Evolutionary conservation across 495 filamentous ascomycete genomes (phyloP).

Genomic region (Xylaria cubensis): DNA sequence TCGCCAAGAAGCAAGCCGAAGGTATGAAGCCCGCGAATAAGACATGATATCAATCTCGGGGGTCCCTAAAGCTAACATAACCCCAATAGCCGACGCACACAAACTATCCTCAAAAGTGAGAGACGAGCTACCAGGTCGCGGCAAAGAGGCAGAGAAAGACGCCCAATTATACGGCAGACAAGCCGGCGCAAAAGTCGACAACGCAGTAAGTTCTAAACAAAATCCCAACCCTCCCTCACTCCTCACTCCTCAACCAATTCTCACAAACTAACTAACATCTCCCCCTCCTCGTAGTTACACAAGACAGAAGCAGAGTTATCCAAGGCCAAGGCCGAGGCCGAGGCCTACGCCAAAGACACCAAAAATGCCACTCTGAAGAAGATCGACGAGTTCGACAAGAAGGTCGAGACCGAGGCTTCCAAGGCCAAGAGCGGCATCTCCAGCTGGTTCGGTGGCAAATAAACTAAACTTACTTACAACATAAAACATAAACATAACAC

Average conservation of each 20-base stretch:
- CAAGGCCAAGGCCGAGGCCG: constrained; percentile 61
- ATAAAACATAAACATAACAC: neutral
- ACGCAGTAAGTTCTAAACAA: constrained; percentile 43
- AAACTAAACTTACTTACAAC: constrained; percentile 38
- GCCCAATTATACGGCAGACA: constrained; percentile 49
- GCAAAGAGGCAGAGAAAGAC: constrained; percentile 48
- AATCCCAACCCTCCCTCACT: neutral
- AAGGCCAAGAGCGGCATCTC: constrained; percentile 81
- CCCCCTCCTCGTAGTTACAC: constrained; percentile 57
- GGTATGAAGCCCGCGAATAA: constrained; percentile 51
- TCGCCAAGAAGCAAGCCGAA: constrained; percentile 82
- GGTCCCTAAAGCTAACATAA: constrained; percentile 36
- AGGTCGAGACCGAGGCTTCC: constrained; percentile 74
- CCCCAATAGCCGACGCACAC: constrained; percentile 63
- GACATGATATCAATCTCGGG: too few relatives aligned
- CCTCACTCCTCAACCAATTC: neutral
- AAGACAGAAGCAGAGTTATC: constrained; percentile 65
- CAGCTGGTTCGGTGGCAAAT: constrained; percentile 79
- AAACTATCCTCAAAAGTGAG: constrained; percentile 70
- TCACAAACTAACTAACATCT: constrained; percentile 20
- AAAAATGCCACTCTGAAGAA: constrained; percentile 68
- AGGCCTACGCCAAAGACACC: constrained; percentile 65
- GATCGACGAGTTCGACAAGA: constrained; percentile 75
- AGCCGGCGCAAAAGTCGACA: constrained; percentile 55
- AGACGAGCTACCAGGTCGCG: constrained; percentile 57